A percentile compares a stretch with the other conserved stretches of the same genome.
Conservation (phyloP, 73 alveolate genomes). For the Tetrahymena elliotti region DNA sequence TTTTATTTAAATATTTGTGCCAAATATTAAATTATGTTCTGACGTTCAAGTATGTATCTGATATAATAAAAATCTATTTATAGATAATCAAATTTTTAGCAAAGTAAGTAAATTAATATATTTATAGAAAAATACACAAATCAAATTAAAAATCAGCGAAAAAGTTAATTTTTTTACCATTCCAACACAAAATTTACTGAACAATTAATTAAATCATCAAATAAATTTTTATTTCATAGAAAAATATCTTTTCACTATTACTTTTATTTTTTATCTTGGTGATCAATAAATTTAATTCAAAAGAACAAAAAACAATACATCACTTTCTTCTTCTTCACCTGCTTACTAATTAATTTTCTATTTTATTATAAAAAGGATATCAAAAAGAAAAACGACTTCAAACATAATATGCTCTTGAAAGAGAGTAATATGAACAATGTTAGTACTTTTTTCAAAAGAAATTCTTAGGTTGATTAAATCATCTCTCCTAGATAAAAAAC, state of each 20-base stretch:
- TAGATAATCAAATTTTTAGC: not conserved
- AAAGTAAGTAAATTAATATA: no score
- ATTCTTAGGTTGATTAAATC: not conserved
- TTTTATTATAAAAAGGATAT: not conserved
- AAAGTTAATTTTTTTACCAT: no score
- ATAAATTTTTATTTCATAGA: no score
- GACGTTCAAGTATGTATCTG: not conserved
- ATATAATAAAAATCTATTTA: not conserved
- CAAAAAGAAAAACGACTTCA: not conserved
- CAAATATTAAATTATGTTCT: no score
- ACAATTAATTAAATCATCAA: not conserved
- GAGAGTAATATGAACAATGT: not conserved
- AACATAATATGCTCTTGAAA: not conserved
- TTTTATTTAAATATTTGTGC: not conserved
- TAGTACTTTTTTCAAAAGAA: not conserved
- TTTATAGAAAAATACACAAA: no score
- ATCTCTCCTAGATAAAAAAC: not conserved
- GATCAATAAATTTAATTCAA: no score
- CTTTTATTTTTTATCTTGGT: not conserved
- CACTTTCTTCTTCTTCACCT: not conserved
- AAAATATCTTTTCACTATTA: not conserved
- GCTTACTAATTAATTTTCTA: no score
- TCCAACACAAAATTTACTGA: not conserved
- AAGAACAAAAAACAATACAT: no score
- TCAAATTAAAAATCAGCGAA: not conserved